Conservation (phyloP, 768 basidiomycete genomes). For the Termitomyces heimii region DNA sequence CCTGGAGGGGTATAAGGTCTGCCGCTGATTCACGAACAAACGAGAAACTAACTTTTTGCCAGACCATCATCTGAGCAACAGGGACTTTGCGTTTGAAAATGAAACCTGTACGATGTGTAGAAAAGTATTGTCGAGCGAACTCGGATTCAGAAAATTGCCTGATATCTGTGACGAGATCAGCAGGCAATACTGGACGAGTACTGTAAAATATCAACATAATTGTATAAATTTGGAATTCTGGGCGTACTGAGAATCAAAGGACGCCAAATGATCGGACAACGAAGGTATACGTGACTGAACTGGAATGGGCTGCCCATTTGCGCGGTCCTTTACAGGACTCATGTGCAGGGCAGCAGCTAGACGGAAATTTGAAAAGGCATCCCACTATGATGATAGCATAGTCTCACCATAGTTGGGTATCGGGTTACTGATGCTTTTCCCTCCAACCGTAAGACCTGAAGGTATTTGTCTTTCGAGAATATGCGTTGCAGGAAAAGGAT, state of each 20-base stretch:
- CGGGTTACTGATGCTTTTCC: slow-evolving; percentile 64
- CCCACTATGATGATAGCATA: not conserved
- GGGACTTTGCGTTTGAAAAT: slow-evolving; percentile 81
- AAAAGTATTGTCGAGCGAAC: slow-evolving; percentile 85
- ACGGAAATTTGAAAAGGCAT: slow-evolving; percentile 3
- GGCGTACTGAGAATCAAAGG: slow-evolving; percentile 63
- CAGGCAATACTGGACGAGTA: slow-evolving; percentile 71
- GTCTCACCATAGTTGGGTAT: slow-evolving; percentile 63
- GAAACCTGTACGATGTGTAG: slow-evolving; percentile 84
- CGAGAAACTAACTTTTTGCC: slow-evolving; percentile 63
- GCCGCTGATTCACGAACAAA: not conserved
- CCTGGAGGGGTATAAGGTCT: slow-evolving; percentile 23
- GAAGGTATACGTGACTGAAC: slow-evolving; percentile 35
- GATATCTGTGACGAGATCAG: slow-evolving; percentile 79
- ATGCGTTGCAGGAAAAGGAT: slow-evolving; percentile 35
- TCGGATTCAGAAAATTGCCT: slow-evolving; percentile 83
- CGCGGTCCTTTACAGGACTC: slow-evolving; percentile 69
- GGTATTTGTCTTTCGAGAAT: slow-evolving; percentile 24
- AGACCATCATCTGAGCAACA: slow-evolving; percentile 82
- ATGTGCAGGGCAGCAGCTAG: slow-evolving; percentile 65
- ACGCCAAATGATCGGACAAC: slow-evolving; percentile 23
- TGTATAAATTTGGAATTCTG: not conserved
- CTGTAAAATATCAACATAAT: slow-evolving; percentile 29
- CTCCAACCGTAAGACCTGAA: slow-evolving; percentile 42
- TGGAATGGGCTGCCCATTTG: slow-evolving; percentile 55